These are phyloP conservation scores for Claviceps arundinis DNA, from an alignment of 2,329 filamentous ascomycete species.

Conservation along the genomic window DNA sequence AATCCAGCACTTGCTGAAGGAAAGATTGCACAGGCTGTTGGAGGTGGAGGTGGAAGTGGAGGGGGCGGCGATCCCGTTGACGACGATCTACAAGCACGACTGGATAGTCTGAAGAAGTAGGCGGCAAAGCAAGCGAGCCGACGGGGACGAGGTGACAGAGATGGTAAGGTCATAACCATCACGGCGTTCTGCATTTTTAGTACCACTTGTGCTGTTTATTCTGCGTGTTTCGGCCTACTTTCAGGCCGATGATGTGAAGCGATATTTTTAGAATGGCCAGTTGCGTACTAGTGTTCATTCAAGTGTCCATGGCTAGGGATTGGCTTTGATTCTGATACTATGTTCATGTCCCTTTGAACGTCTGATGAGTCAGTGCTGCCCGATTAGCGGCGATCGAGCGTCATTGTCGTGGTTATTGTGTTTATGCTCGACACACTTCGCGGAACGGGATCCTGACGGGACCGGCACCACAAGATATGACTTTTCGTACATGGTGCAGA, in stretches of 20 bases:
- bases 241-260: background rate
- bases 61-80: conserved; percentile 48
- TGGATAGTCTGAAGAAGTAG: conserved; percentile 67
- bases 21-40: conserved; percentile 76
- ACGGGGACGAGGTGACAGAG: background rate
- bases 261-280: background rate
- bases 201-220: background rate
- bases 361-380: no score
- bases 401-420: no score
- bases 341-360: no score
- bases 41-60: conserved; percentile 28
- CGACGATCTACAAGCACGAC: conserved; percentile 83
- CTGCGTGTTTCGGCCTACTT: background rate
- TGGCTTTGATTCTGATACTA: no score
- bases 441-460: no score
- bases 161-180: background rate
- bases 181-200: conserved; percentile 1
- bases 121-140: conserved; percentile 12
- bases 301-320: background rate
- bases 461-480: background rate
- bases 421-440: no score
- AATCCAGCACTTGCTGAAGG: conserved; percentile 58
- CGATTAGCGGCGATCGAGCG: no score
- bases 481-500: no score
- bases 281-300: background rate